Percentiles rank a stretch among this genome's conserved stretches.
These are phyloP conservation scores for Capsicum baccatum DNA, from an alignment of 257 asterid species.

Conservation along the genomic window DNA sequence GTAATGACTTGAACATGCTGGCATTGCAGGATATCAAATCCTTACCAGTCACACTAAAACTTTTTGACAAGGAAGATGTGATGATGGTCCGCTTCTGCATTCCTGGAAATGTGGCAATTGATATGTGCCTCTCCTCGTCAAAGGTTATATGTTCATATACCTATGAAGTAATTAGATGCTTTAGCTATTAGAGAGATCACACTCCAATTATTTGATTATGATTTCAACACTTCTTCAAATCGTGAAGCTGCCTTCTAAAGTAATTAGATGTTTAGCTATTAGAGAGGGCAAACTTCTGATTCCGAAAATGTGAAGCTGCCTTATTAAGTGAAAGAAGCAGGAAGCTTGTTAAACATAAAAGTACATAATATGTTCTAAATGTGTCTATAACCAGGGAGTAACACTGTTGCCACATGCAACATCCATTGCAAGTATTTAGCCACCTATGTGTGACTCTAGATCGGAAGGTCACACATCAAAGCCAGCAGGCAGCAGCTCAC, in stretches of 20 bases:
- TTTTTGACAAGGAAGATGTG: conserved; percentile 90
- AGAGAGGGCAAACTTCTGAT: background rate
- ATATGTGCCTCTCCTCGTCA: conserved; percentile 58
- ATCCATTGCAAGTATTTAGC: conserved; percentile 30
- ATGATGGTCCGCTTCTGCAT: conserved; percentile 80
- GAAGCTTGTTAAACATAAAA: background rate
- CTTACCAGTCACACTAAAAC: conserved; percentile 82
- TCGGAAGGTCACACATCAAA: background rate
- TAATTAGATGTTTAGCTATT: conserved; percentile 12
- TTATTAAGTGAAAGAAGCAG: background rate
- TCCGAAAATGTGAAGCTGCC: background rate
- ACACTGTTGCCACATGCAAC: conserved; percentile 21
- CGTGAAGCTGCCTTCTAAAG: background rate
- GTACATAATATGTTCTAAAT: background rate
- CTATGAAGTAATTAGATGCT: conserved; percentile 40
- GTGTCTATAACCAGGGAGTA: conserved; percentile 21
- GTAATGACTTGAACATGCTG: conserved; percentile 22
- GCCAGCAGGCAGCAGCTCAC: conserved; percentile 7
- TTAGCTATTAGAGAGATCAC: conserved; percentile 2
- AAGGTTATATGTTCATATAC: conserved; percentile 89
- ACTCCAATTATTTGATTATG: background rate
- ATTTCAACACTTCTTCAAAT: background rate
- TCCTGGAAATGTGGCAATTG: conserved; percentile 83
- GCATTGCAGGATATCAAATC: background rate
- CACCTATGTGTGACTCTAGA: background rate